Base-by-base conservation (phyloP, 2,329 filamentous ascomycete species). In the Escovopsis weberi region DNA sequence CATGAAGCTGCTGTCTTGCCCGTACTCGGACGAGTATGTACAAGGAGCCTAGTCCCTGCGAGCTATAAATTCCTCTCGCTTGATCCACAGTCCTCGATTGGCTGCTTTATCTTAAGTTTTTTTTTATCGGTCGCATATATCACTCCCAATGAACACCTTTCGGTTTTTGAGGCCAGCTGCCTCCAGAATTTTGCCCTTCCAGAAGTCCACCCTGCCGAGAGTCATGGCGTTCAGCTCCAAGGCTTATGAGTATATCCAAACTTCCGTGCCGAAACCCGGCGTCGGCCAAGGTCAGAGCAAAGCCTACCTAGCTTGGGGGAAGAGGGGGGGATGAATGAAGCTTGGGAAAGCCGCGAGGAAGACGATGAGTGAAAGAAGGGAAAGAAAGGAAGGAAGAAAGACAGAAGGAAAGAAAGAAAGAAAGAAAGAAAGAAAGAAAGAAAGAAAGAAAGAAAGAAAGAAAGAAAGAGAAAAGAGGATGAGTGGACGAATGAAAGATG, bases 181-280 rank as follows among this genome's bases (percentile, higher is more conserved):
- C 55, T 46, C 52, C 45, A 54, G 54, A 40, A 50, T 50, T 37
- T 53, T 60, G 42, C 53, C 60, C 26, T 72, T 82, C 55, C 72
- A 73, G 54, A 62, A 69, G 36, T 68, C 67, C 40, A 71, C 71
- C 36, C 64, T 80, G 33, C 76, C 78, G 38, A 67, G 70, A 41
- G 59, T 77, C 39, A 59, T 65, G 47, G 62, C 64, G 47, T 74
- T 72, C 49, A 74, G 70, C 44, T 69, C 71, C 42, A 64, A 60
- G 48, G 59, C 63, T 42, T 95, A 93, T 64, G 83, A 95, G 58
- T 81, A 82, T 63, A 80, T 96, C 53, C 69, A 91, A 52, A 79
- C 86, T 40, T 86, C 85, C 15, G 78, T 76, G 51, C 89, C 89
- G 9, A 83, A 82, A 62, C 82, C 85, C n/a, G 87, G 88, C 40